Base-by-base conservation (phyloP, 768 basidiomycete species). In the Mycena kentingensis region DNA sequence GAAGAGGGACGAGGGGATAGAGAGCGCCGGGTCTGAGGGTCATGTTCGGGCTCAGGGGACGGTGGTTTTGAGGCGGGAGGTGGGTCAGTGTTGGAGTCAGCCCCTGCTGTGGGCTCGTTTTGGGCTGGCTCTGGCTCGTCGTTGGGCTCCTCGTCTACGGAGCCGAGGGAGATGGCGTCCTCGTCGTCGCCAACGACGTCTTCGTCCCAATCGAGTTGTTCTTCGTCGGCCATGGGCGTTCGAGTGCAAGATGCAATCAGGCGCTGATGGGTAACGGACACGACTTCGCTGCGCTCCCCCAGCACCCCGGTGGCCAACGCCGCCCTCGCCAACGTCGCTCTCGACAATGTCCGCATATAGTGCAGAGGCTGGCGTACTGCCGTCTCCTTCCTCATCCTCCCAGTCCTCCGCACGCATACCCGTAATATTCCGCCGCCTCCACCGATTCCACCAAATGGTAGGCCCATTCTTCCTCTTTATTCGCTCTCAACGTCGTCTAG, bases 381-480 rank as follows among this genome's bases (percentile, higher is more conserved):
- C 68, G 21, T 60, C 67, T 49, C 67, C 70, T 35, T 58, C 66
- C 34, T 69, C 73, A 51, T 64, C 64, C 42, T 65, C 73, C 43
- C 61, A 75, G 41, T 73, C 81, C 3, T 12, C 51, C 2, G 78
- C 77, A 36, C 84, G 89, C 18, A 72, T 94, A 22, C 91, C 91
- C 16, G 74, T 89, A 31, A 88, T 94, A 60, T 90, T 96, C 65
- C 79, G 85, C 55, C 76, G 93, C 35, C 67, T 95, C 43, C 82
- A 87, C 60, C 81, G 89, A 54, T 87, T 93, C 60, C 87, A 91
- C 51, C 89, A 93, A 69, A 93, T 95, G 93, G 93, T 87, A 53
- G 45, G 81, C 57, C 36, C 43, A 42, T 10, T 26, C 22, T 34
- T 7, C 4, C 27, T 21, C 16, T 15, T 51, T 46, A 45, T 49